Conservation (phyloP, 257 asterid species). For the Rhazya stricta region DNA sequence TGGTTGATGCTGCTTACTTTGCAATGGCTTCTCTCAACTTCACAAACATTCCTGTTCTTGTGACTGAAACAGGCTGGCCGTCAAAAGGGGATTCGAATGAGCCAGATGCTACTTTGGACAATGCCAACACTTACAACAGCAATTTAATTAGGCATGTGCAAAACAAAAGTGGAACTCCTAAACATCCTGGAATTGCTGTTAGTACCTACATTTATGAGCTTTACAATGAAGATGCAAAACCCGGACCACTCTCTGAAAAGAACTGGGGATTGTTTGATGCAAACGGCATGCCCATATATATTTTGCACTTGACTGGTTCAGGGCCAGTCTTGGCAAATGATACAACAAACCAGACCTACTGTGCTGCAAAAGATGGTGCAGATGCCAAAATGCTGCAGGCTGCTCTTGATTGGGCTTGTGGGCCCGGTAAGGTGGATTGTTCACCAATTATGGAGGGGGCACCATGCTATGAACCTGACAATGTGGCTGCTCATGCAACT, state of each 20-base stretch:
- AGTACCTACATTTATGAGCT: slow-evolving; percentile 80
- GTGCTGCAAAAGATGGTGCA: slow-evolving; percentile 61
- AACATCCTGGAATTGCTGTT: slow-evolving; percentile 63
- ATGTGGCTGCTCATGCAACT: slow-evolving; percentile 65
- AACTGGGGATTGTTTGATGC: slow-evolving; percentile 83
- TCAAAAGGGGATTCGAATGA: slow-evolving; percentile 72
- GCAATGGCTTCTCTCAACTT: slow-evolving; percentile 73
- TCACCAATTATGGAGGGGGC: slow-evolving; percentile 64
- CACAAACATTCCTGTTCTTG: slow-evolving; percentile 74
- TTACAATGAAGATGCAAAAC: slow-evolving; percentile 64
- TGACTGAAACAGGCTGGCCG: slow-evolving; percentile 93
- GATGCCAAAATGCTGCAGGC: slow-evolving; percentile 87
- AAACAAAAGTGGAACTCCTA: slow-evolving; percentile 79
- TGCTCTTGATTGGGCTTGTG: slow-evolving; percentile 96
- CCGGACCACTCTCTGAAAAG: slow-evolving; percentile 73
- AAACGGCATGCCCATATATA: slow-evolving; percentile 61
- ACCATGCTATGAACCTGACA: slow-evolving; percentile 82
- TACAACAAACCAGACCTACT: slow-evolving; percentile 67
- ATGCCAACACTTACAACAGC: slow-evolving; percentile 84
- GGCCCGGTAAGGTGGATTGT: slow-evolving; percentile 85
- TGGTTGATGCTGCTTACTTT: slow-evolving; percentile 83
- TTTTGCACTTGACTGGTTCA: slow-evolving; percentile 52
- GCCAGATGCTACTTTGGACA: slow-evolving; percentile 73
- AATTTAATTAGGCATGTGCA: slow-evolving; percentile 64
- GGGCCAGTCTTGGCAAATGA: slow-evolving; percentile 71